These are phyloP conservation scores for Ophiostoma novo-ulmi DNA, from an alignment of 2,329 filamentous ascomycete species.

Conservation along the genomic window DNA sequence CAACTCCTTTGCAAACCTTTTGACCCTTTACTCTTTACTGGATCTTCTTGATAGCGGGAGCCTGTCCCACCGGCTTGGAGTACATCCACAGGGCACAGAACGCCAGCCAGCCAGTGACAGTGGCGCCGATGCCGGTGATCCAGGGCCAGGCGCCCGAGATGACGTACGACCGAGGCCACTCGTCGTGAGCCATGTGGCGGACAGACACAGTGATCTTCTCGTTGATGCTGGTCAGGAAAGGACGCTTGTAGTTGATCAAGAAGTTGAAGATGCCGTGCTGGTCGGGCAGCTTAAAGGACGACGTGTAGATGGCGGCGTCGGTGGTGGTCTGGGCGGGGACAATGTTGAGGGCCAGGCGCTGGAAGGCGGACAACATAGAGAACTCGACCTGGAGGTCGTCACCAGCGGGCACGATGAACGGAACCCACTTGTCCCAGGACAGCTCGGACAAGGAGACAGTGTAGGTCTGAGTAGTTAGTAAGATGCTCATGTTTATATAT, in stretches of 20 bases:
- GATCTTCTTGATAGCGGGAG: constrained; percentile 42
- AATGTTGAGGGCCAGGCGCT: constrained; percentile 68
- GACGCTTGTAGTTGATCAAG: constrained; percentile 92
- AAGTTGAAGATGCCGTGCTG: constrained; percentile 99
- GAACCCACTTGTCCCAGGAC: constrained; percentile 64
- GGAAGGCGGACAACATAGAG: constrained; percentile 96
- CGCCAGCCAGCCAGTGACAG: constrained; percentile 73
- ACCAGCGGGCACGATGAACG: constrained; percentile 63
- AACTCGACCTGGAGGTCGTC: constrained; percentile 92
- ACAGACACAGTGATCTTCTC: constrained; percentile 95
- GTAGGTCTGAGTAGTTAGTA: constrained; percentile 57
- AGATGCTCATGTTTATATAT: neutral
- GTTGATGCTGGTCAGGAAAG: constrained; percentile 81
- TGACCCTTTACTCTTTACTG: constrained; percentile 34
- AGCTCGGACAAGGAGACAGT: constrained; percentile 87
- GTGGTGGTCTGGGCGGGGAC: constrained; percentile 48
- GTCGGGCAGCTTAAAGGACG: constrained; percentile 78
- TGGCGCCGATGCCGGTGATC: constrained; percentile 81
- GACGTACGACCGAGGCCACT: constrained; percentile 85
- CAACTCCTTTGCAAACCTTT: too few species aligned
- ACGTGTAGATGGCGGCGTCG: constrained; percentile 67
- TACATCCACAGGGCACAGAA: constrained; percentile 90
- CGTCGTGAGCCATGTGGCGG: constrained; percentile 93
- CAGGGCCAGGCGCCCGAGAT: constrained; percentile 93
- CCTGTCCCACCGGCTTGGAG: constrained; percentile 44